These are phyloP conservation scores for Aspergillus amoenus DNA, from an alignment of 2,329 filamentous ascomycete species.

Conservation along the genomic window DNA sequence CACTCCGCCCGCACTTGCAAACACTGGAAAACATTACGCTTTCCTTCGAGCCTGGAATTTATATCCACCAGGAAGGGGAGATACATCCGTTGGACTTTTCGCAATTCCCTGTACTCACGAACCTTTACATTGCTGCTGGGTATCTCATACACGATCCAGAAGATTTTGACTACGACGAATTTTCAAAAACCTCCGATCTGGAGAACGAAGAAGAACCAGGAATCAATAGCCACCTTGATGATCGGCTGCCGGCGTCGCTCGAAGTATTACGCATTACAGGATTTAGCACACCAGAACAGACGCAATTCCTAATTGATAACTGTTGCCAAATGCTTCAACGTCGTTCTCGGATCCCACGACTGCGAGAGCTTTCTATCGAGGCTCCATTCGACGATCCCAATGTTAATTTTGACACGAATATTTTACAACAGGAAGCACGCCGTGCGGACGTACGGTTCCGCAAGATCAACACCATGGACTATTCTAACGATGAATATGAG, in stretches of 20 bases:
- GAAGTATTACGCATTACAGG: conserved; percentile 11
- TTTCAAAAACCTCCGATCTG: background rate
- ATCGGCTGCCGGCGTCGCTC: conserved; percentile 4
- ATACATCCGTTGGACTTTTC: conserved; percentile 10
- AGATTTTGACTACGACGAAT: conserved; percentile 2
- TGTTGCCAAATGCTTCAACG: background rate
- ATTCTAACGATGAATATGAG: background rate
- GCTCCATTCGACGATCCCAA: background rate
- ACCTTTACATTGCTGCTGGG: conserved; percentile 2
- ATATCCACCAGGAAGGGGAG: conserved; percentile 2
- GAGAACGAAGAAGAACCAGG: background rate
- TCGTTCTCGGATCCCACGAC: background rate
- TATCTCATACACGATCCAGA: conserved; percentile 7
- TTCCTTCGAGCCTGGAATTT: conserved; percentile 4
- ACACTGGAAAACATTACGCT: conserved; percentile 5
- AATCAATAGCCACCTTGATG: background rate
- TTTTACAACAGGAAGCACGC: background rate
- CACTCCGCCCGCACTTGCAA: background rate
- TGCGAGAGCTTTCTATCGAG: conserved; percentile 4
- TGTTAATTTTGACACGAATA: background rate
- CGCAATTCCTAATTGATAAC: conserved; percentile 2
- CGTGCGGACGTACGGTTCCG: background rate
- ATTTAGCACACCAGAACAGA: conserved; percentile 2
- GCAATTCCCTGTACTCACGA: conserved; percentile 1
- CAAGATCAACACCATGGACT: background rate